phyloP scores from a whole-genome alignment of 495 filamentous ascomycete genomes.

The Xylaria nigripes region DNA sequence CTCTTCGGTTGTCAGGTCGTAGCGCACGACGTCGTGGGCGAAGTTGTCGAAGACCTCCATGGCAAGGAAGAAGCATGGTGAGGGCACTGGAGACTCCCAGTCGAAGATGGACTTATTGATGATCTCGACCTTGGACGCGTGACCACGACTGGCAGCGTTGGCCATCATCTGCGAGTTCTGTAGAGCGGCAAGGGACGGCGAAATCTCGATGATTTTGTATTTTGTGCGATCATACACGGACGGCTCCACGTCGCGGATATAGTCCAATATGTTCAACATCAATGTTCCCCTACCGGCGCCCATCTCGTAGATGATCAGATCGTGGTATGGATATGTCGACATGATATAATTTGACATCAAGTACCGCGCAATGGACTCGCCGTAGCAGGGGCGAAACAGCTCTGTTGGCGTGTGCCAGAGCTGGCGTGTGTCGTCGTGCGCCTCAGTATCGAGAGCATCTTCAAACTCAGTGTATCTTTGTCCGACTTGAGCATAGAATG shows the following conservation, averaged over 20 bases:
- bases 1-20: constrained; percentile 63
- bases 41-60: constrained; percentile 99
- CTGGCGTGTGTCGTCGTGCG: constrained; percentile 70
- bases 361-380: constrained; percentile 90
- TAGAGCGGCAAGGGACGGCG: constrained; percentile 62
- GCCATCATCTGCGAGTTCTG: constrained; percentile 63
- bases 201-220: constrained; percentile 95
- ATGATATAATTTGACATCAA: constrained; percentile 93
- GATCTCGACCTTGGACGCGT: constrained; percentile 80
- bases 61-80: constrained; percentile 95
- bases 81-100: constrained; percentile 77
- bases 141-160: constrained; percentile 58
- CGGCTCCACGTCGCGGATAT: constrained; percentile 81
- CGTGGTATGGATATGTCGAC: constrained; percentile 87
- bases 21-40: constrained; percentile 86
- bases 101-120: constrained; percentile 92
- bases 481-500: constrained; percentile 69
- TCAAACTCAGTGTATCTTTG: constrained; percentile 83
- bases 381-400: constrained; percentile 93
- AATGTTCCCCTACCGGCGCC: constrained; percentile 94
- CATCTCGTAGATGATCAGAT: constrained; percentile 98
- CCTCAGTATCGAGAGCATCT: constrained; percentile 65
- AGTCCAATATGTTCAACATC: constrained; percentile 96
- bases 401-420: constrained; percentile 98
- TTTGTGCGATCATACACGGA: constrained; percentile 90